A percentile compares a stretch with the other conserved stretches of the same genome.
These are phyloP conservation scores for Lodderomyces parapsilosis DNA, from an alignment of 1,139 yeast species.

Conservation along the genomic window DNA sequence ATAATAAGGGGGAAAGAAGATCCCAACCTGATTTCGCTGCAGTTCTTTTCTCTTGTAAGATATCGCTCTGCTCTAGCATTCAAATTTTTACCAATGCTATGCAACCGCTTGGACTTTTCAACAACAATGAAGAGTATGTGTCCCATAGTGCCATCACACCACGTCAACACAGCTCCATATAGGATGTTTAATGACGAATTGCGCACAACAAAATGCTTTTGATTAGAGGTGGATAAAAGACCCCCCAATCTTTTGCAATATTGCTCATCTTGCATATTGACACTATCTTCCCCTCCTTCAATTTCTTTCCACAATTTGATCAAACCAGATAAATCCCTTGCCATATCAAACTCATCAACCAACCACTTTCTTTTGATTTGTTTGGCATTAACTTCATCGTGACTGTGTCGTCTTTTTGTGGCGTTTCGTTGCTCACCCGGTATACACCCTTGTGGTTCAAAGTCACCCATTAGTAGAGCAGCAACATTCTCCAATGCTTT, in stretches of 20 bases:
- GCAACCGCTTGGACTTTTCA: constrained; percentile 55
- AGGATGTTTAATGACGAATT: constrained; percentile 57
- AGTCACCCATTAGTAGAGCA: constrained; percentile 54
- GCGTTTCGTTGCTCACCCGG: constrained; percentile 51
- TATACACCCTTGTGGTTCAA: constrained; percentile 52
- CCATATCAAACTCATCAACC: constrained; percentile 55
- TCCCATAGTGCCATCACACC: constrained; percentile 48
- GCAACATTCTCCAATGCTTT: constrained; percentile 52
- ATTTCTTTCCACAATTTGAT: constrained; percentile 37
- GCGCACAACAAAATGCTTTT: constrained; percentile 58
- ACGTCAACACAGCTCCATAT: constrained; percentile 59
- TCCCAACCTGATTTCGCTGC: constrained; percentile 47
- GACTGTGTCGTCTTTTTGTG: constrained; percentile 24
- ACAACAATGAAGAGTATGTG: constrained; percentile 51
- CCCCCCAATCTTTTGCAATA: constrained; percentile 33
- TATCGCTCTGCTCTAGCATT: constrained; percentile 57
- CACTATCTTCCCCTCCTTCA: constrained; percentile 10
- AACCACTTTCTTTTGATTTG: constrained; percentile 53
- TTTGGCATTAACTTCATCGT: constrained; percentile 10
- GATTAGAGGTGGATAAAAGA: constrained; percentile 31
- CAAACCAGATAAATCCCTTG: constrained; percentile 53
- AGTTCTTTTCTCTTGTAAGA: constrained; percentile 44
- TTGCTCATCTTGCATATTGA: constrained; percentile 27
- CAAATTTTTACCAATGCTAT: constrained; percentile 58
- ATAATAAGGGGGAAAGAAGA: constrained; percentile 51